Evolutionary conservation across 2,329 filamentous ascomycete species (phyloP).

Genomic region (Hawksworthiomyces lignivorus): DNA sequence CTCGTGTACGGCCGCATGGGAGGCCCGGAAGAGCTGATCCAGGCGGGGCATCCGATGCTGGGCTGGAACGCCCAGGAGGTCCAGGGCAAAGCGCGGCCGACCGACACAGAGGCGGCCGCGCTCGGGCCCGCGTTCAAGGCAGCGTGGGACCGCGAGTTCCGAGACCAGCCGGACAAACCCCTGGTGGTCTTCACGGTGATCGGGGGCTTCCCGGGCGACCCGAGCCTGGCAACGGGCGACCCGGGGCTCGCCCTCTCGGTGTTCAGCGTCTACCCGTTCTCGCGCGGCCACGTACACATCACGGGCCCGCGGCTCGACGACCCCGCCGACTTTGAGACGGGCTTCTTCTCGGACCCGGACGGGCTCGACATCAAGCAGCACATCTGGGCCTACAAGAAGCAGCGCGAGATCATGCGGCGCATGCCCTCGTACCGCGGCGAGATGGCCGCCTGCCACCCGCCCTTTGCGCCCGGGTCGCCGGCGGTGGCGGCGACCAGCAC

Average conservation of each 20-base stretch:
- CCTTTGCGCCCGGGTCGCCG: slow-evolving; percentile 15
- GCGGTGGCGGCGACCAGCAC: too few relatives aligned
- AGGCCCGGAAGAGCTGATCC: slow-evolving; percentile 16
- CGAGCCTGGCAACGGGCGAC: too few relatives aligned
- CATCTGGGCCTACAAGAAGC: slow-evolving; percentile 79
- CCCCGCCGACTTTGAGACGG: slow-evolving; percentile 54
- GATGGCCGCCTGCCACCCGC: slow-evolving; percentile 27
- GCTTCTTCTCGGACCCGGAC: slow-evolving; percentile 69
- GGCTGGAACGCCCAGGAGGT: slow-evolving; percentile 69
- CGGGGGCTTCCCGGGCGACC: too few relatives aligned
- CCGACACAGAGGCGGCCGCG: slow-evolving; percentile 55
- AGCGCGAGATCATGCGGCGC: slow-evolving; percentile 66
- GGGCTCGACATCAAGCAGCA: slow-evolving; percentile 78
- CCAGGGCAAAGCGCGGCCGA: slow-evolving; percentile 69
- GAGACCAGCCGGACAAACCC: slow-evolving; percentile 75
- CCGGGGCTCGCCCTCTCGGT: too few relatives aligned
- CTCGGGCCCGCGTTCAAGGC: slow-evolving; percentile 65
- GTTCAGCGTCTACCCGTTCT: slow-evolving; percentile 73
- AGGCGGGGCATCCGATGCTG: slow-evolving; percentile 27
- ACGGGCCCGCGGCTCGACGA: slow-evolving; percentile 64
- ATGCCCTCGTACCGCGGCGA: slow-evolving; percentile 73
- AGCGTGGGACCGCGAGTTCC: slow-evolving; percentile 76
- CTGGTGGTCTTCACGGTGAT: slow-evolving; percentile 37
- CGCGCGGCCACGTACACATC: slow-evolving; percentile 63
- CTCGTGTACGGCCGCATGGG: slow-evolving; percentile 18